phyloP scores from a whole-genome alignment of 345 rosid species.

The Combretum micranthum region DNA sequence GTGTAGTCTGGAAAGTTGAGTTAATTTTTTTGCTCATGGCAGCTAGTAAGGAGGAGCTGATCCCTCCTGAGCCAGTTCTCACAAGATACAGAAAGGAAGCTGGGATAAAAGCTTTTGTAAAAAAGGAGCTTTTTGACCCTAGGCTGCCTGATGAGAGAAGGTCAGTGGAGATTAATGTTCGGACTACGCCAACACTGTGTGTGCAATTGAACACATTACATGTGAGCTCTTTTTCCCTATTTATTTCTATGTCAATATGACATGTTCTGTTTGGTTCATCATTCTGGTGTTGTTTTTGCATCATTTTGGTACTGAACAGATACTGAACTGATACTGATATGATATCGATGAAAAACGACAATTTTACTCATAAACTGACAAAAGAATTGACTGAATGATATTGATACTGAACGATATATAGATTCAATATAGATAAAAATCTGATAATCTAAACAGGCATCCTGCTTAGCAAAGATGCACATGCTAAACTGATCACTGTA shows the following conservation, averaged over 20 bases:
- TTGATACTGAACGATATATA: no score
- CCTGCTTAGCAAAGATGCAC: no score
- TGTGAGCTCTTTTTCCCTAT: slow-evolving; percentile 34
- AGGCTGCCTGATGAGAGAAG: slow-evolving; percentile 65
- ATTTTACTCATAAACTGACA: no score
- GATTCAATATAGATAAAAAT: no score
- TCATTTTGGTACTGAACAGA: no score
- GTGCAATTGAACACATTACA: slow-evolving; percentile 87
- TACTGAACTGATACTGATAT: no score
- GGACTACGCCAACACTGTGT: slow-evolving; percentile 61
- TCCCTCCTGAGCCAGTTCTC: slow-evolving; percentile 93
- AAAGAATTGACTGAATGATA: no score
- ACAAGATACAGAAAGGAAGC: slow-evolving; percentile 84
- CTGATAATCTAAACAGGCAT: no score
- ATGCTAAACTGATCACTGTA: no score
- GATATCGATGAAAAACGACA: no score
- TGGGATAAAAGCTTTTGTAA: slow-evolving; percentile 88
- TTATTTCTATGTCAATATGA: not conserved
- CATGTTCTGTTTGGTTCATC: not conserved
- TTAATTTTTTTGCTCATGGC: slow-evolving; percentile 23
- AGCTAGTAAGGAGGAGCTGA: slow-evolving; percentile 86
- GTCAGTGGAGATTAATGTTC: slow-evolving; percentile 52
- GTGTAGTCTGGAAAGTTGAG: slow-evolving; percentile 7
- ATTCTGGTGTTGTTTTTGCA: no score
- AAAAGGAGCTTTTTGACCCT: slow-evolving; percentile 88